Base-by-base conservation (phyloP, 2,329 filamentous ascomycete species). In the Gnomoniopsis smithogilvyi region DNA sequence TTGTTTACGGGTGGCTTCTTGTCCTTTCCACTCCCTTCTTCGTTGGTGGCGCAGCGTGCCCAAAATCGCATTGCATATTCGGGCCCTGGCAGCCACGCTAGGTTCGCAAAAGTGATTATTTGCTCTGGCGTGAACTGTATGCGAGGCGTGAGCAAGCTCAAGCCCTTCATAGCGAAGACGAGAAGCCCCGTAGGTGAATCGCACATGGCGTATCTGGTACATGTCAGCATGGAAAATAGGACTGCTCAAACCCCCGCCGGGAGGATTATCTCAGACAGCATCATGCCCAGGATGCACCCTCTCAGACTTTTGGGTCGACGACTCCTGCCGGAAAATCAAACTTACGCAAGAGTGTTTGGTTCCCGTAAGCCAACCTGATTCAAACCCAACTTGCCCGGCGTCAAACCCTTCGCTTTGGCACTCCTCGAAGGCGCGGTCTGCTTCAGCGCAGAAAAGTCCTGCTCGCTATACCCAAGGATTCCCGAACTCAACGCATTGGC, bases 31-130 rank as follows among this genome's bases (percentile, higher is more conserved):
- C 30, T 52, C 6, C 61, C 63, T 34, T 64, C 67, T 8, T 66
- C 62, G 41, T 76, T 69, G n/a, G 70, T 69, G 17, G 71, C 69
- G 43, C 76, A 79, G 38, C 76, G 69, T 7, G 80, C 75, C 81
- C 79, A 84, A 58, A 80, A 87, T 26, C 85, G 74, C 64, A 88
- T 70, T 3, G 79, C 80, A 1, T 79, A 79, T 66, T 89, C 86
- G 0, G 85, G 85, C 0, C 86, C 87, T 0, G 87, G 86, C 1
- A 90, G 70, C 87, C 87, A 90, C 22, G 85, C 81, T 30, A 89
- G 72, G 67, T 84, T 80, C 1, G 84, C 80, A 65, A 87, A 74
- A 19, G 83, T 84, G 59, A 90, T 76, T 24, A 89, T 74, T 56
- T 88, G 83, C 15, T 76, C 73, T 3, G 75, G 72, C 2, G 76